Conservation (phyloP, 2,329 filamentous ascomycete species). For the Tolypocladium capitatum region DNA sequence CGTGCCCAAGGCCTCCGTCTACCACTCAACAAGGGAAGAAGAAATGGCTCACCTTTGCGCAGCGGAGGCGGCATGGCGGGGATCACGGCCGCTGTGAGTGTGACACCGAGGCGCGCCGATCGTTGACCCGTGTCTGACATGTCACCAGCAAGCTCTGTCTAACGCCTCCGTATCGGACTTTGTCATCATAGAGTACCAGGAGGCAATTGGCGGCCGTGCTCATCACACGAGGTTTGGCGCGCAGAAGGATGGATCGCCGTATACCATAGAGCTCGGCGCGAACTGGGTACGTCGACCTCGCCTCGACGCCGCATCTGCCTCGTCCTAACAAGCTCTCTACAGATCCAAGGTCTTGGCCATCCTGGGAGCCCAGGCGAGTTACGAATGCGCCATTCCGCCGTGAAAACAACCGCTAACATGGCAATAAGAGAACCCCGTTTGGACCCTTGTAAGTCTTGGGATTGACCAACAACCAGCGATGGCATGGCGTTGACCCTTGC, state of each 20-base stretch:
- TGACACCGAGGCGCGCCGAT: background rate
- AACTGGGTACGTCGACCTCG: slow-evolving; percentile 39
- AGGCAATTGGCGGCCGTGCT: slow-evolving; percentile 49
- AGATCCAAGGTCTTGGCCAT: slow-evolving; percentile 11
- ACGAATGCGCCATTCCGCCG: background rate
- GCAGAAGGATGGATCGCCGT: slow-evolving; percentile 33
- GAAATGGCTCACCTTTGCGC: background rate
- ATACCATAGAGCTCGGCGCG: slow-evolving; percentile 50
- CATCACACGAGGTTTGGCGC: slow-evolving; percentile 43
- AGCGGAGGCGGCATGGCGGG: slow-evolving; percentile 47
- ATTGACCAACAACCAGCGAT: too few species aligned
- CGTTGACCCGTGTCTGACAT: background rate
- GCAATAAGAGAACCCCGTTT: slow-evolving; percentile 43
- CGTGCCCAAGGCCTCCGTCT: background rate
- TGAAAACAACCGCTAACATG: slow-evolving; percentile 4
- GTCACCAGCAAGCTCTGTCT: slow-evolving; percentile 35
- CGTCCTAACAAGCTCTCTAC: slow-evolving; percentile 9
- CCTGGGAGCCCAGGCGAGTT: slow-evolving; percentile 12
- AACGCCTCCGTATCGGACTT: slow-evolving; percentile 52
- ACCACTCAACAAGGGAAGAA: background rate
- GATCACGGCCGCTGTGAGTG: slow-evolving; percentile 39
- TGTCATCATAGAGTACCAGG: slow-evolving; percentile 49
- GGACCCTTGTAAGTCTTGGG: slow-evolving; percentile 27
- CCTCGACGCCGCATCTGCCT: slow-evolving; percentile 5
- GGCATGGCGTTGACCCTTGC: background rate